Base-by-base conservation (phyloP, 306 rosid species). In the Styphnolobium japonicum region DNA sequence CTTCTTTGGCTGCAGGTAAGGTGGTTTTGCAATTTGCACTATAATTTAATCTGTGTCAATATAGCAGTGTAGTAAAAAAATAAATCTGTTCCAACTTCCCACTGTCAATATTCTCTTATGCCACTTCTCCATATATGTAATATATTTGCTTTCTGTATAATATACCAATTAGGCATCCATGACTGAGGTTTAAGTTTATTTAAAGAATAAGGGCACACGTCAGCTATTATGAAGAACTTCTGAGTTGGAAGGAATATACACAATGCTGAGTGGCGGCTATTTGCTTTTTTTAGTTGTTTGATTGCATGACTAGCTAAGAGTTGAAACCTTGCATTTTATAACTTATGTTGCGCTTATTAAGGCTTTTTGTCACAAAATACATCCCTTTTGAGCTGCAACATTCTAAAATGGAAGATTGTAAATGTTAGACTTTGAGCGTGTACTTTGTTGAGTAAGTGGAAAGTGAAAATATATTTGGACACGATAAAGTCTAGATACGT, bases 1-100 rank as follows among this genome's bases (percentile, higher is more conserved):
- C 83, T 94, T 94, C 92, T 94, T 92, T 76, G 97, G 98, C 64
- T 92, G 98, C 92, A 94, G 88, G 98, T 92, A 43, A 76, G 93
- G 21, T 76, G 36, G 53, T 19, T 72, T 68, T 39, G 48, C 66
- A 73, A n/a, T n/a, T n/a, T 9, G 48, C 66, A 73, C 10, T 27
- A 27, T 29, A 39, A 16, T 49, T 48, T 68, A 48, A 63, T 49
- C 2, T 12, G 16, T 58, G 18, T 31, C 22, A 18, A 18, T 23
- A 43, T 52, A 21, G 15, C 63, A 19, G 53, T 19, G 40, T 4
- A 10, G 63, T 74, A 22, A 58, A 51, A 6, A 58, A 22, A n/a
- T 3, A 27, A 60, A 7, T 2, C 8, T 65, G 40, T 53, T 55
- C n/a, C 37, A 73, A 73, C 51, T 51, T 56, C 55, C 21, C 18